These are phyloP conservation scores for Abortiporus biennis DNA, from an alignment of 1,284 basidiomycete species.

Conservation along the genomic window DNA sequence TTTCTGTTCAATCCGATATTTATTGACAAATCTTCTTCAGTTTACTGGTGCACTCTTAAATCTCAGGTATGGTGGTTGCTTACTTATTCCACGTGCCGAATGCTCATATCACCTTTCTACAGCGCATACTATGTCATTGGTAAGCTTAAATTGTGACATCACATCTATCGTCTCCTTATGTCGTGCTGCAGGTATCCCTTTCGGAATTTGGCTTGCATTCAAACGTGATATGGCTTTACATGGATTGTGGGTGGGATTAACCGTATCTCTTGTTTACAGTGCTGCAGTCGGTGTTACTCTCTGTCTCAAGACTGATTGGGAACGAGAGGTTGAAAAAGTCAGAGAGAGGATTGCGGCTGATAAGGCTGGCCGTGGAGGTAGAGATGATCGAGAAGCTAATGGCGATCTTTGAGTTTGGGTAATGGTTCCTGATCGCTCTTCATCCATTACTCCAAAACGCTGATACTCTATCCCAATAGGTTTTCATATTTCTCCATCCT, in stretches of 20 bases:
- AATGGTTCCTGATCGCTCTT: too few species aligned
- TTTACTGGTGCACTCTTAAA: slow-evolving; percentile 62
- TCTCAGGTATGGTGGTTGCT: slow-evolving; percentile 37
- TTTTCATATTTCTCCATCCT: too few species aligned
- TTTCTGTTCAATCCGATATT: not conserved
- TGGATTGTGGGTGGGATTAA: slow-evolving; percentile 67
- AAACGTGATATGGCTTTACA: slow-evolving; percentile 40
- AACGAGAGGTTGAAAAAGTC: slow-evolving; percentile 54
- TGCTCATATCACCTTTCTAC: not conserved
- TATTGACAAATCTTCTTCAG: slow-evolving; percentile 21
- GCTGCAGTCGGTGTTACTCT: slow-evolving; percentile 43
- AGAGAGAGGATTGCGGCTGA: slow-evolving; percentile 36
- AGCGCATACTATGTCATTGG: slow-evolving; percentile 66
- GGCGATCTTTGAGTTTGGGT: too few species aligned
- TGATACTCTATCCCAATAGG: too few species aligned
- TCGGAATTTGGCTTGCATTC: slow-evolving; percentile 64
- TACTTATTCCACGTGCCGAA: not conserved
- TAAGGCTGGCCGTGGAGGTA: slow-evolving; percentile 9
- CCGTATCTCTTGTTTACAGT: slow-evolving; percentile 51
- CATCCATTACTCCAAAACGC: too few species aligned
- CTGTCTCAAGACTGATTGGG: slow-evolving; percentile 55
- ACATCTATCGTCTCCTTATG: not conserved
- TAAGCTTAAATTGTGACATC: too few species aligned
- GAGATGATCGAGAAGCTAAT: too few species aligned
- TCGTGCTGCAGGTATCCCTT: slow-evolving; percentile 41